Base-by-base conservation (phyloP, 228 moss, liverwort and hornwort genomes). In the Sphagnum magellanicum region DNA sequence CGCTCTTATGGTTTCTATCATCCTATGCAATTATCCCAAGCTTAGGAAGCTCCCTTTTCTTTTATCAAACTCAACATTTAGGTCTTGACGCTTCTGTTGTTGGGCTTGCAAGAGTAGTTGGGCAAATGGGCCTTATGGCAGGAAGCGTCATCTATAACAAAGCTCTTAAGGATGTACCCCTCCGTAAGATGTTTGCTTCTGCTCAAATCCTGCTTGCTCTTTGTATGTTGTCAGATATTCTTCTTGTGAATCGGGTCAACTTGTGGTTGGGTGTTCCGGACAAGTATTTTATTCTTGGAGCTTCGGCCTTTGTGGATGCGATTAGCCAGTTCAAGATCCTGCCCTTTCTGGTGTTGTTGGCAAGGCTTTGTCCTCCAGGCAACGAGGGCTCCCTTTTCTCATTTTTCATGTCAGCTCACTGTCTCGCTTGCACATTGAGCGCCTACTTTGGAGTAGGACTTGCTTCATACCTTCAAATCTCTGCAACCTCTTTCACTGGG, bases 231-330 rank as follows among this genome's bases (percentile, higher is more conserved):
- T 75, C 77, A 9, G 84, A 84, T 47, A 67, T 84, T 52, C 48
- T 80, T 10, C 70, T 84, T 58, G 84, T 84, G 10, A 84, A 77
- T 48, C 80, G 84, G 10, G 50, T 80, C 73, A 84, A 84, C 53
- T 11, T 84, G 6, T 50, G 32, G 61, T 16, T 84, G 0, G 77
- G 80, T 10, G 73, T 84, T 10, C 80, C 74, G 4, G 80, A 84
- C 53, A 64, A 73, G 16, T 61, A 74, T 17, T 84, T 77, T 61
- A 77, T 84, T 13, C 70, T 83, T 16, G 74, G 74, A 53, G 74
- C 68, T 4, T 67, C 67, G 4, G 74, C 74, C 0, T 74, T 74
- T 67, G 74, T 74, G 16, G 74, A 74, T 47, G 74, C 74, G 3
- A 67, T 74, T 8, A 68, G 61, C n/a, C 74, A 74, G 61, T 74